phyloP scores from a whole-genome alignment of 148 eudicot genomes.

The Fagopyrum tataricum region DNA sequence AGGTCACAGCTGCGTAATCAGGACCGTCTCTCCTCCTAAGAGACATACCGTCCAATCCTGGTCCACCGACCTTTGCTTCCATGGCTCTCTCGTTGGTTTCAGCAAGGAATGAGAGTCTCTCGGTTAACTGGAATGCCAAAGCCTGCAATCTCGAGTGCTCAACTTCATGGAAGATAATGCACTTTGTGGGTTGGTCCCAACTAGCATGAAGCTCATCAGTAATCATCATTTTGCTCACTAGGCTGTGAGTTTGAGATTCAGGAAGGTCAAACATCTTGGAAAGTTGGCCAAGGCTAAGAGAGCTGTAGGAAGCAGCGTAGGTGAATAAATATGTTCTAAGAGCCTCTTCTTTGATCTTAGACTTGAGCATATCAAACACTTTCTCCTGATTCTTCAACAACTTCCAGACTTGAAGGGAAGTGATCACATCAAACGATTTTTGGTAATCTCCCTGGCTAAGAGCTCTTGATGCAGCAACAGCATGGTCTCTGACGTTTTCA shows the following conservation, averaged over 20 bases:
- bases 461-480: constrained; percentile 71
- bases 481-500: constrained; percentile 63
- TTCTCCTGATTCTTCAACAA: constrained; percentile 48
- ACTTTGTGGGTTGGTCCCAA: constrained; percentile 75
- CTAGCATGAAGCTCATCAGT: constrained; percentile 74
- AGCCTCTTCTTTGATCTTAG: constrained; percentile 73
- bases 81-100: constrained; percentile 79
- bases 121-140: constrained; percentile 68
- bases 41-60: constrained; percentile 46
- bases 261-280: constrained; percentile 80
- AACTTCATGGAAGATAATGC: constrained; percentile 69
- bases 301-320: constrained; percentile 43
- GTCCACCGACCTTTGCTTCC: constrained; percentile 47
- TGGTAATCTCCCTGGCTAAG: constrained; percentile 73
- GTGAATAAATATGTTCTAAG: constrained; percentile 59
- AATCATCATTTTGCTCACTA: constrained; percentile 86
- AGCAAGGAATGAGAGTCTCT: constrained; percentile 62
- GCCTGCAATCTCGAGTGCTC: constrained; percentile 69
- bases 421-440: constrained; percentile 56
- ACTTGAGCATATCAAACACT: constrained; percentile 64
- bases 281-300: constrained; percentile 64
- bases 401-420: constrained; percentile 82
- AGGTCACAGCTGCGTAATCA: constrained; percentile 52
- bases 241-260: constrained; percentile 50
- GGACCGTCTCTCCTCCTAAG: constrained; percentile 61